Base-by-base conservation (phyloP, 176 grass and related monocot genomes). In the Rhynchospora pubera region DNA sequence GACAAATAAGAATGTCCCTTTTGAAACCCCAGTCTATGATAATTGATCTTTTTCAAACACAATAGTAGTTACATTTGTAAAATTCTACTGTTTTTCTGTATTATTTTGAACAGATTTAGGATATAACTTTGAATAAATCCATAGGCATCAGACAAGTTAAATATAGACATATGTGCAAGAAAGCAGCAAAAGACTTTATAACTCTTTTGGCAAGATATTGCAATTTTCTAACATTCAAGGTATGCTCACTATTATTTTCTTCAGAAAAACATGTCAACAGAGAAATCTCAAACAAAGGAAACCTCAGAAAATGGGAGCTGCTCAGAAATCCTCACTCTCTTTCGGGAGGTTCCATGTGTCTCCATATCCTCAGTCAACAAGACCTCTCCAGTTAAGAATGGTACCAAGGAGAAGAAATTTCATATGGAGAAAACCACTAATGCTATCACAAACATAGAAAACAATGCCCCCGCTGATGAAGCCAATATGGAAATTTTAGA, bases 361-460 rank as follows among this genome's bases (percentile, higher is more conserved):
- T 94, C 92, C 85, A 84, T 94, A 88, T 93, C 89, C 87, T 98
- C 96, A 5, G 82, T 87, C 82, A 93, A 90, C 84, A 94, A 91
- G 80, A 85, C 65, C 23, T 90, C 86, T 85, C 81, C 87, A 78
- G 90, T 86, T 86, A 79, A 87, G 77, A 88, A 82, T 65, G 65
- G 61, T 74, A 66, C 65, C 50, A 80, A 65, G 44, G 82, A 87
- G 86, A 98, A 81, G 18, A 87, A 63, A 26, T 85, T n/a, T 59
- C 66, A 55, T 57, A 71, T 80, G 78, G 78, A 80, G 30, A 62
- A 62, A 45, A 21, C 32, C 9, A 23, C 32, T 43, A 47, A 67
- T 65, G 62, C 61, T 64, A 44, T 34, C 79, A 56, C 50, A 48
- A 77, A 77, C 24, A 66, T 50, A 82, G 61, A 82, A 66, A 65